Percentiles rank a stretch among this genome's conserved stretches.
Conservation (phyloP, 2,329 filamentous ascomycete species). For the Exserohilum rostratum region DNA sequence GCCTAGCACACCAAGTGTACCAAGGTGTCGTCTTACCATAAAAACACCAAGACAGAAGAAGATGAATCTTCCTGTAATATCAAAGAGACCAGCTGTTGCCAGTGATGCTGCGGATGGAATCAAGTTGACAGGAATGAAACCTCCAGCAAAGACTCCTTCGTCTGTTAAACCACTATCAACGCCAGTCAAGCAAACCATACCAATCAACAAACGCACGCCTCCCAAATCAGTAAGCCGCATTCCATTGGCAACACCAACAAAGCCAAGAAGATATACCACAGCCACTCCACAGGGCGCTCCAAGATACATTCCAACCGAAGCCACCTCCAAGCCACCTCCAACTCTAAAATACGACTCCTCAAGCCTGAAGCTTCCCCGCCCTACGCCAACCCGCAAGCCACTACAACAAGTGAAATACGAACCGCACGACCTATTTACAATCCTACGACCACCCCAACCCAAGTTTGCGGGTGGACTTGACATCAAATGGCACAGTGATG, state of each 20-base stretch:
- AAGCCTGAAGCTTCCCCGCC: background rate
- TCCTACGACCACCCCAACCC: slow-evolving; percentile 8
- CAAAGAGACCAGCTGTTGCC: background rate
- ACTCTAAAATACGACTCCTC: background rate
- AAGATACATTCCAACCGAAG: background rate
- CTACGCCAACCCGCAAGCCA: background rate
- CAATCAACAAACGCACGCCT: background rate
- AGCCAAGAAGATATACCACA: background rate
- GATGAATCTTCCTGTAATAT: background rate
- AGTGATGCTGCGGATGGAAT: background rate
- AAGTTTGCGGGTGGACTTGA: slow-evolving; percentile 20
- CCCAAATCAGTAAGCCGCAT: background rate
- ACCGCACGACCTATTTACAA: background rate
- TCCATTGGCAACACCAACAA: background rate
- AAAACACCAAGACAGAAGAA: background rate
- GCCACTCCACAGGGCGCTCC: background rate
- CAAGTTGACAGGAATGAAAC: background rate
- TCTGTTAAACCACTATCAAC: background rate
- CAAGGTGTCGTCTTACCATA: background rate
- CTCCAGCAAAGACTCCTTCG: background rate
- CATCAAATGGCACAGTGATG: slow-evolving; percentile 24
- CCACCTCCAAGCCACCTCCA: background rate
- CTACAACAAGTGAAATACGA: background rate
- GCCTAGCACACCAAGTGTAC: background rate
- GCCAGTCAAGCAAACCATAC: background rate